These are phyloP conservation scores for Vinca major DNA, from an alignment of 305 asterid species.

Conservation along the genomic window DNA sequence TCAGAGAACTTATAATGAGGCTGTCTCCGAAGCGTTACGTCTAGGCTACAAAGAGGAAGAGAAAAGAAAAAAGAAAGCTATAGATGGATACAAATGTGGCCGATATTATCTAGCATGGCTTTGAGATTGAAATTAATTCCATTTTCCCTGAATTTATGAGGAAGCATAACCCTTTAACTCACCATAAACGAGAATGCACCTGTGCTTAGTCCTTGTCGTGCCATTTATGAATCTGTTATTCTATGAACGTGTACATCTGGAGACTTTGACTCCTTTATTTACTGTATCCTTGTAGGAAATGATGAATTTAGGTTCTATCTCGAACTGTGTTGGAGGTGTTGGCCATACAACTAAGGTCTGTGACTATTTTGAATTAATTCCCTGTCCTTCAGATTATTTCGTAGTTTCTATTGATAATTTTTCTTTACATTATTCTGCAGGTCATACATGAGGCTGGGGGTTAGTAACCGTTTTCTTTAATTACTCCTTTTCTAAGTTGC, in stretches of 20 bases:
- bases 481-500: neutral
- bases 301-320: constrained; percentile 9
- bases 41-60: neutral
- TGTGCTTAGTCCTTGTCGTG: neutral
- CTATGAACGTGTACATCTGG: neutral
- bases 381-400: neutral
- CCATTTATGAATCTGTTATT: neutral
- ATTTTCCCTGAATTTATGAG: neutral
- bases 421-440: constrained; percentile 32
- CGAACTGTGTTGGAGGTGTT: constrained; percentile 7
- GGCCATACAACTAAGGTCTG: constrained; percentile 14
- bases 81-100: neutral
- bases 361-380: neutral
- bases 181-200: neutral
- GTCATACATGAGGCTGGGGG: constrained; percentile 45
- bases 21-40: neutral
- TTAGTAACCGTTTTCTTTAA: constrained; percentile 27
- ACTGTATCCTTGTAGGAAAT: constrained; percentile 17
- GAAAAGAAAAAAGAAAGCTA: neutral
- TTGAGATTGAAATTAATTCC: neutral
- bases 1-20: neutral
- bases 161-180: neutral
- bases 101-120: neutral
- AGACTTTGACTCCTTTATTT: no score
- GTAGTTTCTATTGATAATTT: constrained; percentile 16